Evolutionary conservation across 2,329 filamentous ascomycete genomes (phyloP), one percentile per base, ranked within the genome.

Genomic region (Colletotrichum sansevieriae): DNA sequence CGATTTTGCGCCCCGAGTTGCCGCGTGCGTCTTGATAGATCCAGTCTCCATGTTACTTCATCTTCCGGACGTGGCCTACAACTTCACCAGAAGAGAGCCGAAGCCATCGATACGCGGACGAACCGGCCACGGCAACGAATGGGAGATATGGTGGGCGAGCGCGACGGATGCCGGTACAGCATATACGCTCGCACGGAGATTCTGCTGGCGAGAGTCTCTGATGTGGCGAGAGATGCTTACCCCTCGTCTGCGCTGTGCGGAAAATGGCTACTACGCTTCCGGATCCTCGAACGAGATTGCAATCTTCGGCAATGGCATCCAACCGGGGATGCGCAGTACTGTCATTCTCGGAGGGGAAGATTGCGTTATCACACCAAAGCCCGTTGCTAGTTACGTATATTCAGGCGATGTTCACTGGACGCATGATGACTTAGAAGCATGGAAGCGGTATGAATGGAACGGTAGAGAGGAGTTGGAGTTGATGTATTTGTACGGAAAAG

Each of bases 191-290:
- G 86, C 85, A 0, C 81, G 91, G 3, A 85, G 90, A 72, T 92
- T 93, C 78, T 92, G 92, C 79, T 93, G 91, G 91, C 83, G 83
- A 22, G 85, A 92, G 72, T 92, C 90, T 70, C 87, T 92, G 35
- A 78, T 92, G 9, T 93, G 91, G 91, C 88, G 87, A 71, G 88
- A 92, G 54, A 88, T 92, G 71, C 76, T 92, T 52, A 68, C 65
- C 13, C 65, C 65, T 3, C 58, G 65, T 15, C 22, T 41, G 39
- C 65, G 65, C 11, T 33, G 43, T 15, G 47, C 44, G 8, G 65
- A 68, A 13, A 20, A 33, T 6, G 65, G 65, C 8, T 65, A 65
- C 46, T 65, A 68, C 35, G 65, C 65, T 4, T 68, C 65, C 3
- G 54, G 54, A 2, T 68, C 65, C 2, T 43, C 54, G 3, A 56